phyloP scores from a whole-genome alignment of 768 basidiomycete genomes.

The Cystofilobasidium bisporidii region DNA sequence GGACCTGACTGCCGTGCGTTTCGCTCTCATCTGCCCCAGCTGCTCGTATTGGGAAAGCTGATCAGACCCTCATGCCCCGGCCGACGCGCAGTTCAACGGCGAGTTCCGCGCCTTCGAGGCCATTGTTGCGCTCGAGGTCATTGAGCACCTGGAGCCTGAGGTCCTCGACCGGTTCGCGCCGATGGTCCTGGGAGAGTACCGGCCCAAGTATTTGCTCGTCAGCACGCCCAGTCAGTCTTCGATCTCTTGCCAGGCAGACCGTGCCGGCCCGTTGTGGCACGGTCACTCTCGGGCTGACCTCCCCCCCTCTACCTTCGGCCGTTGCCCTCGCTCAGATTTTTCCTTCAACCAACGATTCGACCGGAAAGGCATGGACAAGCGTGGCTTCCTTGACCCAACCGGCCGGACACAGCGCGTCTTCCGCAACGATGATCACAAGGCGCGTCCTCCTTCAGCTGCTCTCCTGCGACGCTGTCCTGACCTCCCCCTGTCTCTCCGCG shows the following conservation, averaged over 20 bases:
- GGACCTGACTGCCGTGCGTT: slow-evolving; percentile 12
- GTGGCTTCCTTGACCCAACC: slow-evolving; percentile 40
- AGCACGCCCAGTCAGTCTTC: slow-evolving; percentile 34
- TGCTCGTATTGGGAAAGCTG: no score
- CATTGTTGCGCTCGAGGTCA: slow-evolving; percentile 38
- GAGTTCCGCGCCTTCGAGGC: slow-evolving; percentile 38
- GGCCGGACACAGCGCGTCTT: slow-evolving; percentile 40
- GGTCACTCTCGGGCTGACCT: background rate
- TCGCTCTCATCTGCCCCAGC: background rate
- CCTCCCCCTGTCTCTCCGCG: background rate
- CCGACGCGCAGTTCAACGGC: slow-evolving; percentile 33
- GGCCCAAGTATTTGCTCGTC: slow-evolving; percentile 37
- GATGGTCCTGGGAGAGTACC: slow-evolving; percentile 38
- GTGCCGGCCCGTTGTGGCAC: no score
- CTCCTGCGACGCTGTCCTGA: slow-evolving; percentile 18
- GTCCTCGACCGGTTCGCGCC: slow-evolving; percentile 38
- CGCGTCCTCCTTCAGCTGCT: slow-evolving; percentile 31
- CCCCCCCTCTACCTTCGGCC: no score
- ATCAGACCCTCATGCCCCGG: background rate
- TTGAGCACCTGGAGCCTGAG: slow-evolving; percentile 39
- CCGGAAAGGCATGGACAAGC: slow-evolving; percentile 31
- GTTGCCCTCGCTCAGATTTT: slow-evolving; percentile 31
- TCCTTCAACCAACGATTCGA: slow-evolving; percentile 41
- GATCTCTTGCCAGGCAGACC: no score
- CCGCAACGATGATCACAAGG: slow-evolving; percentile 26